A percentile compares a stretch with the other conserved stretches of the same genome.
These are phyloP conservation scores for Linderina pennispora DNA, from an alignment of 192 early-diverging fungal species.

Conservation along the genomic window DNA sequence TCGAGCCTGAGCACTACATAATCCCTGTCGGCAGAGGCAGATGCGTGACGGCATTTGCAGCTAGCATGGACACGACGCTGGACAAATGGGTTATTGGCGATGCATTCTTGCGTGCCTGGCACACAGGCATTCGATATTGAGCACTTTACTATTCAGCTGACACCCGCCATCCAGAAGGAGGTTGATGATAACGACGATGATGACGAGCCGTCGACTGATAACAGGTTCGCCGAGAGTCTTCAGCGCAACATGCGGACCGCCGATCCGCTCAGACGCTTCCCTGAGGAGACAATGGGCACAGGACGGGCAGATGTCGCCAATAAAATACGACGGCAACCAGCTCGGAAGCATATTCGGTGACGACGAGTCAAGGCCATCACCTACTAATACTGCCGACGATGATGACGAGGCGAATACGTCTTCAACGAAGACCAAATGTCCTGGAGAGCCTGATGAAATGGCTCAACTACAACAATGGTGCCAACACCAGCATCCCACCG, in stretches of 20 bases:
- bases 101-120: constrained; percentile 44
- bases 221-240: constrained; percentile 16
- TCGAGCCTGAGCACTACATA: constrained; percentile 37
- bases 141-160: constrained; percentile 30
- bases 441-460: no score
- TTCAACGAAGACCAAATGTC: no score
- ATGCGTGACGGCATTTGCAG: constrained; percentile 54
- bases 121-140: constrained; percentile 41
- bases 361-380: no score
- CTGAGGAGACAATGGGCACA: no score
- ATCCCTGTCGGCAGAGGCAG: constrained; percentile 24
- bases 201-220: background rate
- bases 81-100: constrained; percentile 49
- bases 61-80: constrained; percentile 49
- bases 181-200: constrained; percentile 11
- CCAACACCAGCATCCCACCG: no score
- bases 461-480: no score
- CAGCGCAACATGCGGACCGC: background rate
- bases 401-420: no score
- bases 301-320: no score
- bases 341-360: no score
- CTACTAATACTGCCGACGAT: no score
- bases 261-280: background rate
- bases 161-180: no score
- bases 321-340: no score